These are phyloP conservation scores for Isatis tinctoria DNA, from an alignment of 345 rosid genomes.

Conservation along the genomic window DNA sequence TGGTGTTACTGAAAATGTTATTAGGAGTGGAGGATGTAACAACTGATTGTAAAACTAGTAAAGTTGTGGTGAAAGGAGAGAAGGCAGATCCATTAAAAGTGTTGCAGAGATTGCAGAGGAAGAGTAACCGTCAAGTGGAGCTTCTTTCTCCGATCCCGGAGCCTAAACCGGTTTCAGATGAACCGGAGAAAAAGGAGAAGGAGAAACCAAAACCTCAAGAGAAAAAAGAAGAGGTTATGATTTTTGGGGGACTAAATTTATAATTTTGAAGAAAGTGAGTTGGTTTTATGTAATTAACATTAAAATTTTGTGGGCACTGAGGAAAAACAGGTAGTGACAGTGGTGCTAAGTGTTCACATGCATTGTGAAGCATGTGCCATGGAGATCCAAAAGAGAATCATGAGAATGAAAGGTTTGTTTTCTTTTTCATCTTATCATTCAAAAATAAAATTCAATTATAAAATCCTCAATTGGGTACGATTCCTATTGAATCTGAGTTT, in stretches of 20 bases:
- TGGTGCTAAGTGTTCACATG: slow-evolving; percentile 79
- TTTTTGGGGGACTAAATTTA: not conserved
- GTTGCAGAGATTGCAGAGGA: slow-evolving; percentile 67
- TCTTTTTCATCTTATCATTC: not conserved
- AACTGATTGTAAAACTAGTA: slow-evolving; percentile 70
- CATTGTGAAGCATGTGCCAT: slow-evolving; percentile 94
- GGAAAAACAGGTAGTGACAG: slow-evolving; percentile 44
- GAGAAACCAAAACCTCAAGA: slow-evolving; percentile 55
- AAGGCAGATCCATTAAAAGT: slow-evolving; percentile 91
- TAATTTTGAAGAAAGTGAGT: not conserved
- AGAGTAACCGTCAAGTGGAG: slow-evolving; percentile 81
- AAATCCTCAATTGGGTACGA: slow-evolving; percentile 20
- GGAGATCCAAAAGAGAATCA: slow-evolving; percentile 84
- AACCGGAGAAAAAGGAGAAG: slow-evolving; percentile 47
- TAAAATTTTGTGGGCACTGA: slow-evolving; percentile 25
- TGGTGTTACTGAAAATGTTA: not conserved
- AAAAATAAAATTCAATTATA: too few relatives aligned
- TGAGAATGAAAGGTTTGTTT: slow-evolving; percentile 69
- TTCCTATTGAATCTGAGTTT: slow-evolving; percentile 16
- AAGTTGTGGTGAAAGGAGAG: slow-evolving; percentile 92
- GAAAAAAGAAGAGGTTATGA: slow-evolving; percentile 70
- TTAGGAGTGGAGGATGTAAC: slow-evolving; percentile 84
- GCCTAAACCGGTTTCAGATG: slow-evolving; percentile 54
- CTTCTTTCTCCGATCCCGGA: slow-evolving; percentile 85
- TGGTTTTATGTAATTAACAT: slow-evolving; percentile 11